A percentile compares a stretch with the other conserved stretches of the same genome.
Evolutionary conservation across 257 asterid genomes (phyloP).

Genomic region (Gardenia jasminoides): DNA sequence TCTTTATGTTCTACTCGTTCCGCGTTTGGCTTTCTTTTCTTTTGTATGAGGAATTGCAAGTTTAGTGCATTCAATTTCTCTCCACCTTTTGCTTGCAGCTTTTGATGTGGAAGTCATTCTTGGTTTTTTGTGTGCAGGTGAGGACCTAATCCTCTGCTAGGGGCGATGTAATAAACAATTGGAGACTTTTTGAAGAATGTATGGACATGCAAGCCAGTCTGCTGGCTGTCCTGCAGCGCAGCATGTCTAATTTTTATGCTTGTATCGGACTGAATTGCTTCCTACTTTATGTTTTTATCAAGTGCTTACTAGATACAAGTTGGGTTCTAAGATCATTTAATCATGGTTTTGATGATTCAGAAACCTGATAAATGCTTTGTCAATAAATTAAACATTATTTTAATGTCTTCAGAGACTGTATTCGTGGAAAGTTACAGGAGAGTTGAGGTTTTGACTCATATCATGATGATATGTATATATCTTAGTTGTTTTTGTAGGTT

Average conservation of each 20-base stretch:
- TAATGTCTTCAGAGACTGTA: not conserved
- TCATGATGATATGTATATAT: not conserved
- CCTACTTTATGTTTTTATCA: not conserved
- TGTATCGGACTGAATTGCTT: conserved; percentile 8
- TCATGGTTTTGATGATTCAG: conserved; percentile 3
- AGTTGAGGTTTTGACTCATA: not conserved
- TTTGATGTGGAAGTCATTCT: conserved; percentile 1
- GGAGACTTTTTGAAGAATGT: not conserved
- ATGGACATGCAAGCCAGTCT: not conserved
- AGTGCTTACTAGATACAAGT: not conserved
- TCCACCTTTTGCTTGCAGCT: not conserved
- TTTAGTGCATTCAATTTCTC: not conserved
- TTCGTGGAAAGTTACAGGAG: not conserved
- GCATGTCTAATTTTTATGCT: conserved; percentile 1
- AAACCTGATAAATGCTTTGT: conserved; percentile 3
- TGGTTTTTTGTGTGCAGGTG: conserved; percentile 1
- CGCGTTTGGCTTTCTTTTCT: not conserved
- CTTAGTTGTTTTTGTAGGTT: not conserved
- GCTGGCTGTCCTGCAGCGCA: conserved; percentile 4
- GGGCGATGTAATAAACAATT: conserved; percentile 9
- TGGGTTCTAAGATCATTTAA: not conserved
- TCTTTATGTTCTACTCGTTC: not conserved
- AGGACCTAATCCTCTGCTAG: not conserved
- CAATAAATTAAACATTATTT: conserved; percentile 18
- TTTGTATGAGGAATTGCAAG: not conserved